Base-by-base conservation (phyloP, 2,329 filamentous ascomycete species). In the Camptophora hylomeconis region DNA sequence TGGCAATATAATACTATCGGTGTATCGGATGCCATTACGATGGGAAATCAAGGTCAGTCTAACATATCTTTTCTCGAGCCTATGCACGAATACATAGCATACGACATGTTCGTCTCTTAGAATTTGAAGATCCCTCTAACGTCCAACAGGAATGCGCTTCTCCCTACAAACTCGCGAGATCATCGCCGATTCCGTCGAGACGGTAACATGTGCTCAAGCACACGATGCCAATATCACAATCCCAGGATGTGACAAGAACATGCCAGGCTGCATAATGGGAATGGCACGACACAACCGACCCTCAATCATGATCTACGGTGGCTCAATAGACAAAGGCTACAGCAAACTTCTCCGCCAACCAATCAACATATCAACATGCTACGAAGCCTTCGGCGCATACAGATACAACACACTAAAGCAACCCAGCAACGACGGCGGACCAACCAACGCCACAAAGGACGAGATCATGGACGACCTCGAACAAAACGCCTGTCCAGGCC, bases 231-330 rank as follows among this genome's bases (percentile, higher is more conserved):
- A 86, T 53, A 86, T 94, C 51, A 75, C 81, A 17, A 87, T 94
- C 44, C 84, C 87, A 0, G 86, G 86, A 7, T 94, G 86, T 53
- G 86, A 94, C 61, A 94, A 94, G 69, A 94, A 94, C 54, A 94
- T 94, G 87, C 86, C 86, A 0, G 86, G 86, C 39, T 78, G 81
- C 10, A 65, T 89, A 39, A 93, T 93, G 76, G 84, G 80, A 1
- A 84, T 89, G 48, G 82, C 81, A 9, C 72, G 87, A 33, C 82
- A 92, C 57, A 94, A 94, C 56, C 71, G 87, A 7, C 87, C 87
- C 3, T 89, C 83, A 26, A 63, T 94, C 50, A 93, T 94, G 84
- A 78, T 95, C 35, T 95, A 94, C 52, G 87, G 87, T 28, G 87
- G 87, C 20, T 81, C 82, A 10, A 94, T 93, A 47, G 74, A 75